Evolutionary conservation across 1,139 yeast species (phyloP).

Genomic region (Diutina catenulata): DNA sequence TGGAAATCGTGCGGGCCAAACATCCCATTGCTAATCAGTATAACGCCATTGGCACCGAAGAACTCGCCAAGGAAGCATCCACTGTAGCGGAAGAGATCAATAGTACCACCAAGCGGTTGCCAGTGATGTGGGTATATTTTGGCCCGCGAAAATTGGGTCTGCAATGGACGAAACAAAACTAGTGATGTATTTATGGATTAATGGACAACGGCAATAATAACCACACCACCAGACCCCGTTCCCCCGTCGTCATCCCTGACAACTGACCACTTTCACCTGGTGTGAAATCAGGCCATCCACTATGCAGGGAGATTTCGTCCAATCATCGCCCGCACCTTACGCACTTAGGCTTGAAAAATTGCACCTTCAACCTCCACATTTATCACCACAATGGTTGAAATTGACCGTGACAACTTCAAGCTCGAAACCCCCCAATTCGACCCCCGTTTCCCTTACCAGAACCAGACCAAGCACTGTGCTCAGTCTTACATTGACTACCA

Average conservation of each 20-base stretch:
- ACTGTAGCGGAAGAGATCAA: background rate
- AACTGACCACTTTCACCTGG: background rate
- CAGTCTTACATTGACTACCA: slow-evolving; percentile 96
- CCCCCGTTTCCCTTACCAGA: slow-evolving; percentile 92
- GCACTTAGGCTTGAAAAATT: background rate
- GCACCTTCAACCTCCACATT: background rate
- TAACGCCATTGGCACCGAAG: background rate
- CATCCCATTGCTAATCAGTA: background rate
- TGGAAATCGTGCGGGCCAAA: background rate
- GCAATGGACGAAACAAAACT: background rate
- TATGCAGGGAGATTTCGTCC: background rate
- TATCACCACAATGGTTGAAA: slow-evolving; percentile 6
- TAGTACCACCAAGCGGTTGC: background rate
- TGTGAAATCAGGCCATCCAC: background rate
- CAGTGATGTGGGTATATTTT: background rate
- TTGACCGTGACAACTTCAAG: slow-evolving; percentile 36
- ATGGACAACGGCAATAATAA: background rate
- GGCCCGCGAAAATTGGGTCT: no score
- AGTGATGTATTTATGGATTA: background rate
- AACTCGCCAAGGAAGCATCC: background rate
- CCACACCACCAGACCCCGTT: background rate
- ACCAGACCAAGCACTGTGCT: slow-evolving; percentile 98
- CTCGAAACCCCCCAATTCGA: slow-evolving; percentile 81
- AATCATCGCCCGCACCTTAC: background rate
- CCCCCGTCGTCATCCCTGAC: background rate